Evolutionary conservation across 768 basidiomycete species (phyloP), one percentile per base, ranked within the genome.

Genomic region (Trametes cinnabarina): DNA sequence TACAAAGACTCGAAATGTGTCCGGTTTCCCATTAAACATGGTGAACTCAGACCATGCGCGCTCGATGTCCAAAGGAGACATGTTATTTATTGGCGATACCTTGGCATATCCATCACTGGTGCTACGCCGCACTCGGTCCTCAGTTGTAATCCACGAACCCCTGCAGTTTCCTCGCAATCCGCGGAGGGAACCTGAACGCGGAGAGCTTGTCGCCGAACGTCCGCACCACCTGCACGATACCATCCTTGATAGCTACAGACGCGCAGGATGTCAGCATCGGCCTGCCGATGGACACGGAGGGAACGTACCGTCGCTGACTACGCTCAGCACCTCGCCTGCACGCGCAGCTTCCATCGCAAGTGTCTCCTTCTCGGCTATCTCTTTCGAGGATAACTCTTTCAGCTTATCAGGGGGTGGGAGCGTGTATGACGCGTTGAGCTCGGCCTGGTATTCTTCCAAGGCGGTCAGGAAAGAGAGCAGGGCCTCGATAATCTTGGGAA

Each of bases 171-270:
- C 71, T 76, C 10, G 87, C 88, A 12, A 75, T 83, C 57, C 77
- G 73, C n/a, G 86, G 83, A 3, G 91, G 84, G 65, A 92, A 90
- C 69, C 81, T 89, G 78, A 90, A 92, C 12, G 88, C 90, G 2
- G 78, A 69, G 42, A 93, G 73, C 67, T 85, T 88, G 62, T 85
- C 81, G 5, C 88, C 87, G 70, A 92, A 93, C 48, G 86, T 90
- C 65, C 82, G 76, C 46, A 82, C 79, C 48, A 93, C 84, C 35
- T 82, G 77, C 32, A 79, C 81, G 11, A 92, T 69, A 2, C 86
- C 86, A 47, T 83, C 82, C 67, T 85, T 88, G 64, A 92, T 64
- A 5, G 82, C 90, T 88, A 61, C 11, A 48, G 15, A 17, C 37
- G 3, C 15, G 44, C 5, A 32, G 15, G 22, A 15, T 11, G 37